A percentile compares a stretch with the other conserved stretches of the same genome.
These are phyloP conservation scores for Hymenoscyphus linearis DNA, from an alignment of 2,329 filamentous ascomycete genomes.

Conservation along the genomic window DNA sequence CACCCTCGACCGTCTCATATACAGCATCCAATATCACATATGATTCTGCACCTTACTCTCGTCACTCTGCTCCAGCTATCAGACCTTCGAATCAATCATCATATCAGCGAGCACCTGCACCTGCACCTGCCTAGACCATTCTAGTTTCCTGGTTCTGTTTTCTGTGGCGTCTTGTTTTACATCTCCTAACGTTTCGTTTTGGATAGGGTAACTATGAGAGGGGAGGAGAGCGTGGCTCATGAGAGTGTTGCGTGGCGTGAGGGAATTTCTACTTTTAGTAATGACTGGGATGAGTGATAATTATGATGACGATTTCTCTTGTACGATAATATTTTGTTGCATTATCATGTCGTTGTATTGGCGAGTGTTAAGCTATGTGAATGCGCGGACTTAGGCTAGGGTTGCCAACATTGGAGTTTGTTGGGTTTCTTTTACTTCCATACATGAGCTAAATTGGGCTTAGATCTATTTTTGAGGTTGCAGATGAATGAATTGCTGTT, in stretches of 20 bases:
- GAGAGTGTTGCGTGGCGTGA: neutral
- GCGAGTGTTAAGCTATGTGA: conserved; percentile 3
- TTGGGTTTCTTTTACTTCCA: neutral
- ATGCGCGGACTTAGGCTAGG: neutral
- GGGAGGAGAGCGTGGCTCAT: neutral
- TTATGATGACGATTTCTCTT: neutral
- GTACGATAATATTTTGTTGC: neutral
- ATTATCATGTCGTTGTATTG: too few relatives aligned
- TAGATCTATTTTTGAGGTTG: neutral
- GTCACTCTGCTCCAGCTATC: neutral
- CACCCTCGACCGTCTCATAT: conserved; percentile 10
- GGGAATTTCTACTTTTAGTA: neutral
- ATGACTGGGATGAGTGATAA: neutral
- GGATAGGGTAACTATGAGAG: neutral
- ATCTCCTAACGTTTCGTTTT: neutral
- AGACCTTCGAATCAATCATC: conserved; percentile 1
- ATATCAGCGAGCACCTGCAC: too few relatives aligned
- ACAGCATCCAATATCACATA: conserved; percentile 5
- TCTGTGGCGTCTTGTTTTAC: neutral
- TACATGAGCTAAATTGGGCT: neutral
- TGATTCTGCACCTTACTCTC: conserved; percentile 4
- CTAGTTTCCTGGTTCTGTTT: neutral
- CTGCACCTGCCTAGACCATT: too few relatives aligned
- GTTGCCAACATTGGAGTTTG: neutral
- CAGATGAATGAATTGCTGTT: neutral